Base-by-base conservation (phyloP, 164 flowering plant genomes). In the Macadamia tetraphylla region DNA sequence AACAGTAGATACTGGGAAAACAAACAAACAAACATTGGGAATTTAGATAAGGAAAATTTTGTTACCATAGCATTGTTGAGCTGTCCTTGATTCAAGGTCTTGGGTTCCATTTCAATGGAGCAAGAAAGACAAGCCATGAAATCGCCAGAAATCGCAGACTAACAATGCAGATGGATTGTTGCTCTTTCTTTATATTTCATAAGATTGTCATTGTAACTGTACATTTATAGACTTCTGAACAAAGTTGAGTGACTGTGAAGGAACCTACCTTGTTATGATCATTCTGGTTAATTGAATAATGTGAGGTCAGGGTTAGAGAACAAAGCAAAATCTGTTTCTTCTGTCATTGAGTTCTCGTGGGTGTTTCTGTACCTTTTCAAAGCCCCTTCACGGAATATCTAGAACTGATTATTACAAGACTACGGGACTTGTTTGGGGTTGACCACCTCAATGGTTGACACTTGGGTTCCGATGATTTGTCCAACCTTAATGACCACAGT, bases 51-150 rank as follows among this genome's bases (percentile, higher is more conserved):
- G 43, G 12, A 66, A 10, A 17, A 9, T n/a, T 58, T 23, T 23
- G 23, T 23, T 79, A 87, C 92, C 81, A 85, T 78, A 17, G 84
- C 89, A 63, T 76, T 73, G 73, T 70, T 70, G 74, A 88, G 73
- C 35, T 78, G 79, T 10, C 80, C 81, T 75, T 70, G 66, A 17
- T 71, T 84, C 78, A 88, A 73, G 64, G 92, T 88, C 68, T 74
- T 81, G 8, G 89, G 92, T 79, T 88, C 92, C 80, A 73, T 64
- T 62, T 88, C 92, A 62, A 88, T 84, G 48, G 86, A 67, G 71
- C 86, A 86, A 71, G 83, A 85, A 10, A 69, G 61, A 6, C 66
- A 65, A 32, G 83, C 88, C 88, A 86, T 82, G 59, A 62, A 44
- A n/a, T 29, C 18, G 30, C 44, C 9, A 13, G 48, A 29, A 44